Percentiles rank a stretch among this genome's conserved stretches.
These are phyloP conservation scores for Skeletonema costatum DNA, from an alignment of 108 stramenopile genomes.

Conservation along the genomic window DNA sequence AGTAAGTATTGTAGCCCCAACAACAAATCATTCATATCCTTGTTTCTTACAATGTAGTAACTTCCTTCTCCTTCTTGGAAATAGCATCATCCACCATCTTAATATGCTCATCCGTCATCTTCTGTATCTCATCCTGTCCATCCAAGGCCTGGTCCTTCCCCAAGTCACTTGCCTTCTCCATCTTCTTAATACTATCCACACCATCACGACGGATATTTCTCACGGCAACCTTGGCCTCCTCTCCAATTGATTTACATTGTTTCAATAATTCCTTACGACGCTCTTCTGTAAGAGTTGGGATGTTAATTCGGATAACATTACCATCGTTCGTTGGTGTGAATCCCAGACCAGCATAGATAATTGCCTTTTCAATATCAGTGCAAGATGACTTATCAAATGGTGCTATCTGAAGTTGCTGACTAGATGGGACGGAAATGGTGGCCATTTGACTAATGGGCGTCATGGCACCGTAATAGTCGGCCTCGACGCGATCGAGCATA, in stretches of 20 bases:
- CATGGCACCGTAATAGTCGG: conserved; percentile 89
- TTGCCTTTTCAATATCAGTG: conserved; percentile 84
- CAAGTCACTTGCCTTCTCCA: conserved; percentile 87
- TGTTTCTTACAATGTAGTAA: conserved; percentile 81
- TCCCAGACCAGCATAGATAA: conserved; percentile 88
- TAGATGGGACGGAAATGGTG: conserved; percentile 80
- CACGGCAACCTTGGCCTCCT: conserved; percentile 93
- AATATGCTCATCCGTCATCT: conserved; percentile 85
- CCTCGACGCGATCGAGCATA: conserved; percentile 91
- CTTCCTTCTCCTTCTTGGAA: conserved; percentile 92
- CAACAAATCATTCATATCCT: not conserved
- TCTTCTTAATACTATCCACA: conserved; percentile 89
- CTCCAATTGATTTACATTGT: conserved; percentile 90
- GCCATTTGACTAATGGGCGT: conserved; percentile 95
- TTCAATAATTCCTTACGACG: conserved; percentile 95
- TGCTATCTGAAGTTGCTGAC: conserved; percentile 84
- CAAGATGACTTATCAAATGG: conserved; percentile 87
- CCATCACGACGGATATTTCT: conserved; percentile 90
- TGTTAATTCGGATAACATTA: conserved; percentile 88
- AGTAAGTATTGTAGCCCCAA: not conserved
- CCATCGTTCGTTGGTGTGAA: conserved; percentile 93
- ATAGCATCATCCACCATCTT: conserved; percentile 92
- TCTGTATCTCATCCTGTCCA: conserved; percentile 85
- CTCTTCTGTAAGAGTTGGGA: conserved; percentile 93
- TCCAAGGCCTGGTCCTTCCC: conserved; percentile 88